Conservation (phyloP, 2,329 filamentous ascomycete species). For the Trichoderma guizhouense region DNA sequence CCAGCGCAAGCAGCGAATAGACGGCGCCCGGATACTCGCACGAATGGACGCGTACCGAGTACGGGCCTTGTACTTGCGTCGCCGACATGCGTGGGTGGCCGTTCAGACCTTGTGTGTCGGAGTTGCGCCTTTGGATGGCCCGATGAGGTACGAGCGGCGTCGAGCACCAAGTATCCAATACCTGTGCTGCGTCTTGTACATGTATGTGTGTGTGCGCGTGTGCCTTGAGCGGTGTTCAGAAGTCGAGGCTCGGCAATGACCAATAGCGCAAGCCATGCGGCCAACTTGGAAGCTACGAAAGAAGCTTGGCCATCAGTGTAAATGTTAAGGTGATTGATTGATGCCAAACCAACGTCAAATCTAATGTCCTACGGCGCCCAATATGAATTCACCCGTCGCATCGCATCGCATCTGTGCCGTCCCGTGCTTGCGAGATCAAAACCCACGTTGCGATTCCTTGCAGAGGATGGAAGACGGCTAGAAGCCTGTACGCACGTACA, state of each 20-base stretch:
- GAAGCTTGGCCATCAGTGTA: background rate
- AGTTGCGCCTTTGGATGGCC: background rate
- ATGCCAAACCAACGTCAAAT: background rate
- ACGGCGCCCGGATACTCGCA: background rate
- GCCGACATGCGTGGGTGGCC: background rate
- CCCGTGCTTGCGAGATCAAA: background rate
- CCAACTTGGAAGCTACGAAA: background rate
- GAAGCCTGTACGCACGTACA: background rate
- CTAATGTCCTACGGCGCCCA: background rate
- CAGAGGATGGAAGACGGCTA: background rate
- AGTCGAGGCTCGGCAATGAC: background rate
- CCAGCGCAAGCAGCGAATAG: background rate
- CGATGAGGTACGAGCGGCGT: background rate
- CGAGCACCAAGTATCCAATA: background rate
- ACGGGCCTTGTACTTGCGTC: background rate
- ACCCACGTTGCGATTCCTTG: background rate
- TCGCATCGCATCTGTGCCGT: background rate
- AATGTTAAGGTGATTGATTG: background rate
- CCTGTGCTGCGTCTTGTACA: background rate
- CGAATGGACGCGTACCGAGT: background rate
- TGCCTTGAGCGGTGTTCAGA: background rate
- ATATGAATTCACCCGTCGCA: background rate
- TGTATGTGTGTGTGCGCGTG: background rate
- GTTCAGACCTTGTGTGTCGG: background rate
- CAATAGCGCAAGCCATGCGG: background rate